These are phyloP conservation scores for Maudiozyma turicensis DNA, from an alignment of 805 yeast species.

Conservation along the genomic window DNA sequence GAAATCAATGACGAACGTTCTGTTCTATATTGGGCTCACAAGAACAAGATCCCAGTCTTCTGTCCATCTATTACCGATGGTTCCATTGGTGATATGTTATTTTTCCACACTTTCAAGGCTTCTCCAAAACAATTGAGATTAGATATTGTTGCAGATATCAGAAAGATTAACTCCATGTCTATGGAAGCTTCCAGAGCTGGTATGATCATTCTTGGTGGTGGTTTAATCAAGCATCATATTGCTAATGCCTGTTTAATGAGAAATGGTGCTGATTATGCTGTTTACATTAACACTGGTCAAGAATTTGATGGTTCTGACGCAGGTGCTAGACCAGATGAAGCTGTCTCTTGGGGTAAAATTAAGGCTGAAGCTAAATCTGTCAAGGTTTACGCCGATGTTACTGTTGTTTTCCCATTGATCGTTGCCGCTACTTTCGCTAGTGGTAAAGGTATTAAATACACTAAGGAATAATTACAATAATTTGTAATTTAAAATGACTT, in stretches of 20 bases:
- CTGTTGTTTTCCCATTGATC: slow-evolving; percentile 87
- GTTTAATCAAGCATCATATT: slow-evolving; percentile 91
- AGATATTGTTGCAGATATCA: slow-evolving; percentile 90
- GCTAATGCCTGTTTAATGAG: slow-evolving; percentile 98
- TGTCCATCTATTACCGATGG: slow-evolving; percentile 99
- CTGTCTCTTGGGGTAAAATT: slow-evolving; percentile 98
- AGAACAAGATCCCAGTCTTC: slow-evolving; percentile 89
- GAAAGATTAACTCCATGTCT: slow-evolving; percentile 83
- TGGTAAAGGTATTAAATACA: slow-evolving; percentile 36
- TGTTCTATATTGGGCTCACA: slow-evolving; percentile 96
- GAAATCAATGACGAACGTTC: slow-evolving; percentile 91
- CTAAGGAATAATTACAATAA: slow-evolving; percentile 52
- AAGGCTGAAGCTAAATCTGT: slow-evolving; percentile 87
- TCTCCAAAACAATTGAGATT: slow-evolving; percentile 82
- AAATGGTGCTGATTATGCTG: slow-evolving; percentile 98
- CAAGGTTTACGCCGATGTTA: slow-evolving; percentile 91
- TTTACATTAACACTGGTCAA: slow-evolving; percentile 94
- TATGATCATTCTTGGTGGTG: slow-evolving; percentile 94
- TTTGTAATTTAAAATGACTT: too few relatives aligned
- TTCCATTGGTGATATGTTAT: slow-evolving; percentile 96
- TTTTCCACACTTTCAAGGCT: slow-evolving; percentile 94
- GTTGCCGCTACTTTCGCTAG: slow-evolving; percentile 96
- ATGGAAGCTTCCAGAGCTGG: slow-evolving; percentile 94
- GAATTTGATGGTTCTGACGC: slow-evolving; percentile 99
- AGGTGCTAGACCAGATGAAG: slow-evolving; percentile 98